phyloP scores from a whole-genome alignment of 1,284 basidiomycete species.

The Ganoderma lucidum region DNA sequence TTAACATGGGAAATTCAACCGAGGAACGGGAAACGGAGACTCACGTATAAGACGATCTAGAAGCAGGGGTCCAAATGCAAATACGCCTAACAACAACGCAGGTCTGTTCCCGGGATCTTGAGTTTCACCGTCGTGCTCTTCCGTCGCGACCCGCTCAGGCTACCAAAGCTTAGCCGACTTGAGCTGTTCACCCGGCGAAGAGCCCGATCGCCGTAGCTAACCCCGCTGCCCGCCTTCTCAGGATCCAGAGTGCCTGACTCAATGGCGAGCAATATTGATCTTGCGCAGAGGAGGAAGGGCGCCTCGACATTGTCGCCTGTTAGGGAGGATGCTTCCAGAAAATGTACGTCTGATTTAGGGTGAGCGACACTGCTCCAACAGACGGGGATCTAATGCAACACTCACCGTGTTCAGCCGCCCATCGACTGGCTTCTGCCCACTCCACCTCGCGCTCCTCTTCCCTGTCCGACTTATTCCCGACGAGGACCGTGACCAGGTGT shows the following conservation, averaged over 20 bases:
- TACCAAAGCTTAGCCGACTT: constrained; percentile 83
- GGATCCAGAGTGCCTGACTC: constrained; percentile 93
- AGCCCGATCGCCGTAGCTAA: constrained; percentile 95
- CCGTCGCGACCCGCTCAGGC: constrained; percentile 68
- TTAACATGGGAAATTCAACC: constrained; percentile 24
- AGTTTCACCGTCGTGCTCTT: constrained; percentile 61
- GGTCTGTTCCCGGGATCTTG: constrained; percentile 63
- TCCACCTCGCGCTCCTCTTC: constrained; percentile 96
- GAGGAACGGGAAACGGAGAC: constrained; percentile 21
- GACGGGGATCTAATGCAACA: not conserved
- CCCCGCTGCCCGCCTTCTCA: constrained; percentile 92
- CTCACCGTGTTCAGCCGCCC: constrained; percentile 93
- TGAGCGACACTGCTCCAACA: constrained; percentile 16
- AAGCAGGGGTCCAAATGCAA: constrained; percentile 14
- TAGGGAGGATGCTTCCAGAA: constrained; percentile 92
- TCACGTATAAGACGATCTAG: constrained; percentile 24
- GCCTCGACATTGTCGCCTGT: constrained; percentile 94
- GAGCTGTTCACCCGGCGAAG: constrained; percentile 87
- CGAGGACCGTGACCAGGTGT: constrained; percentile 89
- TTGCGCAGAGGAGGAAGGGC: constrained; percentile 91
- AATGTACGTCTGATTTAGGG: constrained; percentile 76
- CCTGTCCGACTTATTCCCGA: constrained; percentile 95
- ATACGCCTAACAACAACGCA: constrained; percentile 42
- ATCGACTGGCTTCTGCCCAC: constrained; percentile 91
- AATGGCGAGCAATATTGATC: constrained; percentile 92